Base-by-base conservation (phyloP, 495 filamentous ascomycete species). In the Penicillium cosmopolitanum region DNA sequence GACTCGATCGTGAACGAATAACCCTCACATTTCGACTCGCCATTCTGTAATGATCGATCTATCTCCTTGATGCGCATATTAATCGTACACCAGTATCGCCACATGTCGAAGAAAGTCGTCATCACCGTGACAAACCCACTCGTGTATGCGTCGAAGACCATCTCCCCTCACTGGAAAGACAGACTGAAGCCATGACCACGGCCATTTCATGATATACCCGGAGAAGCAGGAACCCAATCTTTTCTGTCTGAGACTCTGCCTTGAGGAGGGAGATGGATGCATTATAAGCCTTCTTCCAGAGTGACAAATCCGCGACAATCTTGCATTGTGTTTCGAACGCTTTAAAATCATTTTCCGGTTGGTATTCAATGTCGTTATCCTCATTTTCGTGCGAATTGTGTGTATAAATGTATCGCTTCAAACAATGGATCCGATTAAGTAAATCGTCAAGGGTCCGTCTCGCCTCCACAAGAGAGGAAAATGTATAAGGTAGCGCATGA, bases 171-270 rank as follows among this genome's bases (percentile, higher is more conserved):
- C 55, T 50, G 1, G 53, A 65, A 3, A 83, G 63, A 48, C 74
- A 76, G 0, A 76, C 78, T 18, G 68, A 67, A 5, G 60, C 54
- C 73, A 82, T 83, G 55, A 85, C 78, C 15, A 53, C 67, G 0
- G 76, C 73, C 77, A 85, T 80, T 50, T 63, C 69, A 61, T 82
- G 70, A 58, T 82, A 80, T 6, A 73, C 31, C 10, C 54, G 63
- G 11, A 85, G 69, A n/a, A 85, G 53, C 2, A 58, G 44, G 34
- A 55, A 76, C 31, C 61, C 58, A 23, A 50, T 36, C 42, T 60
- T 53, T 23, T 62, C 52, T 35, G 25, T 50, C 16, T 75, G 10
- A 31, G 40, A 25, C 31, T 54, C 50, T 23, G 31, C 15, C 8
- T 61, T 35, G 4, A 66, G 52, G 10, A 35, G 55, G 2, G 53